Evolutionary conservation across 345 rosid genomes (phyloP), one percentile per base, ranked within the genome.

Genomic region (Reutealis trisperma): DNA sequence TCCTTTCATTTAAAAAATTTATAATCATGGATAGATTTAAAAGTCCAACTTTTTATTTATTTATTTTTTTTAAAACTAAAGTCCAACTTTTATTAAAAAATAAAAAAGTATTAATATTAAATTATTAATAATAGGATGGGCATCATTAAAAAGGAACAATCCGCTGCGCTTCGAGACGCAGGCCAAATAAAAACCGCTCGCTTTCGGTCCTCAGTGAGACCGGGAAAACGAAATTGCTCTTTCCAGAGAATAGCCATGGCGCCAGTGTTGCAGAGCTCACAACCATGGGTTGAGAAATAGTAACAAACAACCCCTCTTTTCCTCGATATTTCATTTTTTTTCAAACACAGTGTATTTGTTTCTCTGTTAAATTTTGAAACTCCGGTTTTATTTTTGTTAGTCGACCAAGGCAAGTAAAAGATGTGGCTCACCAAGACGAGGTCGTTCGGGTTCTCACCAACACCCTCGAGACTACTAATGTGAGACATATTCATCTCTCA

Each of bases 261-360:
- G 89, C 94, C 99, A 70, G 74, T 90, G 73, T 42, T 90, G 85
- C 94, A 87, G 85, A 96, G 90, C 83, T 86, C 94, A 12, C 98
- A 92, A 66, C 98, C 90, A 70, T 93, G 99, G 99, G 98, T 93
- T 47, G 99, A 92, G 85, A 95, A 95, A 95, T 95, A 91, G 98
- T 81, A 73, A 45, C 18, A 85, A 77, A 37, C 41, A 37, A 37
- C 6, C 44, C 41, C 69, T 59, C 19, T 37, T 67, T 24, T 41
- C 42, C 54, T 25, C 49, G 71, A 47, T 30, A 30, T 32, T 45
- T 18, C 18, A 21, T n/a, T 3, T 0, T 5, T 45, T 13, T 3
- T 42, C 41, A 59, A 9, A 4, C 30, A 70, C 14, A 41, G 45
- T 25, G 32, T 16, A 9, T 10, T 58, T 1, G n/a, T 24, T 19